Base-by-base conservation (phyloP, 129 eudicot genomes). In the Erigeron canadensis region DNA sequence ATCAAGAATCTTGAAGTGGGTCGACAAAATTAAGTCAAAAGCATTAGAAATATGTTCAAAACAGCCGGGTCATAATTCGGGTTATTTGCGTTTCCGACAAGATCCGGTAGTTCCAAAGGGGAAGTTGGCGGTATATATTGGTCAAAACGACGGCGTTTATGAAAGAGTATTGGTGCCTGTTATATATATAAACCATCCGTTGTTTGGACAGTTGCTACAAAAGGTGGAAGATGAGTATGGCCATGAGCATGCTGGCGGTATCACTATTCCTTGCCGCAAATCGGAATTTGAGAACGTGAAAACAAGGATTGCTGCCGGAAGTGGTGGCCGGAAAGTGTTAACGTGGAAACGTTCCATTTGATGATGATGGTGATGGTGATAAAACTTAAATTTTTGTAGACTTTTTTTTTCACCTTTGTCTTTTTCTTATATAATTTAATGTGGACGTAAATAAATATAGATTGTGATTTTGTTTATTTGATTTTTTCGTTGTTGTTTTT, bases 121-220 rank as follows among this genome's bases (percentile, higher is more conserved):
- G 53, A 81, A 93, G 50, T 19, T 93, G 81, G 91, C 96, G 28
- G 88, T 93, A 8, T 89, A 93, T 53, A 90, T 93, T 63, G 95
- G 91, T 6, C 77, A 81, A 34, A 74, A 87, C n/a, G 95, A 84
- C 63, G 95, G 84, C 5, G 89, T 82, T 1, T 82, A 63, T 42
- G 62, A 80, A 57, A 81, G 95, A 81, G 87, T 93, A 5, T 79
- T 87, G 75, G 95, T 93, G 71, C 98, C 98, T n/a, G 95, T 93
- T 43, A 80, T 93, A 17, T 93, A 87, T 50, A 71, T 90, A 19
- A 93, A 93, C 37, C 98, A 93, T 77, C 98, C 98, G 4, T 63
- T 89, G 46, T 93, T 93, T 77, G 84, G 87, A 41, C 83, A 86
- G 83, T 71, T 93, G 78, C 68, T 93, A 70, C 84, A 73, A 21